These are phyloP conservation scores for Lipomyces japonicus DNA, from an alignment of 805 yeast genomes.

Conservation along the genomic window DNA sequence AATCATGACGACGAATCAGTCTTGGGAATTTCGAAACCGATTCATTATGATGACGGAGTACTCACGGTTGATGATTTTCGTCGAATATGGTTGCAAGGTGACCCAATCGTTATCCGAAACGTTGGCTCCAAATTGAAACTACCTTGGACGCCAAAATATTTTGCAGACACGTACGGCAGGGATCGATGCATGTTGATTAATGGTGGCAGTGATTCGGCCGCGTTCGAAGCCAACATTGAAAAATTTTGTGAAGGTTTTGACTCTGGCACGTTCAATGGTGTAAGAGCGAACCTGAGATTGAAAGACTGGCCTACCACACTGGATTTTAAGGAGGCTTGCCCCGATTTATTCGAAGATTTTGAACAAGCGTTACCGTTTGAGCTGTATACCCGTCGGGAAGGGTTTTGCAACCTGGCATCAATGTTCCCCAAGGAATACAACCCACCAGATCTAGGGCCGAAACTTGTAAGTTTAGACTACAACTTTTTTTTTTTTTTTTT, in stretches of 20 bases:
- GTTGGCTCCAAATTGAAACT: not conserved
- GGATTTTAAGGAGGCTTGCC: slow-evolving; percentile 18
- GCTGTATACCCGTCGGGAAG: slow-evolving; percentile 18
- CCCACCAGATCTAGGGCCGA: slow-evolving; percentile 26
- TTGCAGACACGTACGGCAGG: slow-evolving; percentile 7
- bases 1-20: not conserved
- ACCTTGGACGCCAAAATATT: slow-evolving; percentile 15
- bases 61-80: slow-evolving; percentile 14
- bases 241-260: slow-evolving; percentile 16
- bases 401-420: slow-evolving; percentile 21
- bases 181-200: slow-evolving; percentile 13
- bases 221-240: slow-evolving; percentile 5
- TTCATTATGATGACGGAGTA: slow-evolving; percentile 6
- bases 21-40: slow-evolving; percentile 2
- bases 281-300: slow-evolving; percentile 9
- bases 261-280: slow-evolving; percentile 3
- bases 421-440: slow-evolving; percentile 22
- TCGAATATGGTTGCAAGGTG: slow-evolving; percentile 14
- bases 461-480: slow-evolving; percentile 2
- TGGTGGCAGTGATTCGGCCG: not conserved
- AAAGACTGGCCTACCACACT: slow-evolving; percentile 24
- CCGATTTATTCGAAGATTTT: slow-evolving; percentile 22
- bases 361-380: slow-evolving; percentile 24
- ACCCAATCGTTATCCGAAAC: slow-evolving; percentile 16
- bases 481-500: not conserved